Evolutionary conservation across 2,329 filamentous ascomycete species (phyloP), one percentile per base, ranked within the genome.

Genomic region (Colletotrichum sp.): DNA sequence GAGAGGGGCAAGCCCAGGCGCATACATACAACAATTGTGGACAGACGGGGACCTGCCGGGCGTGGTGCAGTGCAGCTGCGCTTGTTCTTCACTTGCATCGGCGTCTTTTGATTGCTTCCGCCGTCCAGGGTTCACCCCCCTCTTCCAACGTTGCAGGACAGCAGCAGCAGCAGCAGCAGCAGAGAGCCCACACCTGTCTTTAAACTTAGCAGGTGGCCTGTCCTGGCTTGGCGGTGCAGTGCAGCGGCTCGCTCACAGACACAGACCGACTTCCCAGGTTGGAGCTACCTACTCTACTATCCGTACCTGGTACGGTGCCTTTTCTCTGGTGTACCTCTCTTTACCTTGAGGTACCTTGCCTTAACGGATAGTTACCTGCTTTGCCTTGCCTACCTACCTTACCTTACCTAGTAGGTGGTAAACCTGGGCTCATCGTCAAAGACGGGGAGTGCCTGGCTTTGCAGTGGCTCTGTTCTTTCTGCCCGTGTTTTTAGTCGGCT

Each of bases 61-160:
- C 32, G 36, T 64, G n/a, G 28, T 60, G 55, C 52, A 36, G 34
- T 43, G 36, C 43, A n/a, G 43, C 43, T 48, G 43, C 43, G 43
- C 43, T 48, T 48, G 43, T 48, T 48, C 43, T 48, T 65, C 60
- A 30, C 62, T 43, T 71, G 43, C 68, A 71, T 61, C 61, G n/a
- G 61, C 56, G 30, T 16, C 52, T 55, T 26, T 65, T 70, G 66
- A 30, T 21, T 70, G 48, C 43, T 48, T 48, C 38, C 43, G 43
- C 43, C 26, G 38, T 71, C 38, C 68, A 72, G 72, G 62, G 72
- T 75, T 66, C 68, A 65, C 69, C 61, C 68, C 61, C 43, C 43
- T 48, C 61, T 75, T 71, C 55, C 26, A 56, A 55, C 72, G 72
- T 67, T 55, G 72, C 55, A 55, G 69, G 32, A 60, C 32, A 30